A percentile compares a stretch with the other conserved stretches of the same genome.
These are phyloP conservation scores for Dryadomyces sulphureus DNA, from an alignment of 2,329 filamentous ascomycete genomes.

Conservation along the genomic window DNA sequence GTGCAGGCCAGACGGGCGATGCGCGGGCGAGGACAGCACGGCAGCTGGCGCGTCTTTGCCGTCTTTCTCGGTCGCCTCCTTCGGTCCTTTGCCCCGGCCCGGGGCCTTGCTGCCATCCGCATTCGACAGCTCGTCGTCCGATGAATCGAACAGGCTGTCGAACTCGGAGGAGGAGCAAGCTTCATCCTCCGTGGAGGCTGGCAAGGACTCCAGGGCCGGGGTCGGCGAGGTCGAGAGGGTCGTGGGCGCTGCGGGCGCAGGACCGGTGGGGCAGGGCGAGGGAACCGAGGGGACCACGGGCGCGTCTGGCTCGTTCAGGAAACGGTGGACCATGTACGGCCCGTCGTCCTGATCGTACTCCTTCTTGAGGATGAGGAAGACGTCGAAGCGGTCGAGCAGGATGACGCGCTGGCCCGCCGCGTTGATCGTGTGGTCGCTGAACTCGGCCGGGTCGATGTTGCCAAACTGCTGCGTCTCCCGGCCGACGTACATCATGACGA, in stretches of 20 bases:
- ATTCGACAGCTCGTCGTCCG: background rate
- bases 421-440: constrained; percentile 1
- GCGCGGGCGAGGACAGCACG: too few relatives aligned
- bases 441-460: constrained; percentile 3
- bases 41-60: background rate
- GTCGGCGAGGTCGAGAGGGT: too few relatives aligned
- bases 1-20: too few relatives aligned
- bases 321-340: constrained; percentile 1
- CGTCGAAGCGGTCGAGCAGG: constrained; percentile 6
- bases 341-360: background rate
- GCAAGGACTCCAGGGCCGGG: too few relatives aligned
- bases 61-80: background rate
- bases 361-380: constrained; percentile 7
- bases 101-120: background rate
- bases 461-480: constrained; percentile 7
- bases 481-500: constrained; percentile 8
- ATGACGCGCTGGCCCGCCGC: constrained; percentile 1
- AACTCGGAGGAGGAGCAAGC: background rate
- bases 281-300: too few relatives aligned
- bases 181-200: too few relatives aligned
- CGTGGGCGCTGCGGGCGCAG: too few relatives aligned
- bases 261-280: too few relatives aligned
- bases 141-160: background rate
- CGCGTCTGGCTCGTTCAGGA: too few relatives aligned
- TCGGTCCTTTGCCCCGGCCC: background rate